Base-by-base conservation (phyloP, 2,329 filamentous ascomycete species). In the Grosmannia clavigera region DNA sequence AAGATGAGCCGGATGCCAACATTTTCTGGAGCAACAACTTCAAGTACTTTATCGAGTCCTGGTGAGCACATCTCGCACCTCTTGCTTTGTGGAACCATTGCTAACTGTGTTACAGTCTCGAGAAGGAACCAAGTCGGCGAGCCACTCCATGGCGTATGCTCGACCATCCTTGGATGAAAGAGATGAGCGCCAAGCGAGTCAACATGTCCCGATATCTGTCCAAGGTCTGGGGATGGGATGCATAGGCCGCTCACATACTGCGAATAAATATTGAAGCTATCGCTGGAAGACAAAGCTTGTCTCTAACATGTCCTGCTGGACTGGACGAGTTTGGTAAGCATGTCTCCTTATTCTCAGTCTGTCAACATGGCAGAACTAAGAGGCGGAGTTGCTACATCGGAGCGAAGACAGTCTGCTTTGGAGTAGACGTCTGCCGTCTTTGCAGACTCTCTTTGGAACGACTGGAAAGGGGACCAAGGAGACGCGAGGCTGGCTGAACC, bases 31-130 rank as follows among this genome's bases (percentile, higher is more conserved):
- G 89, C 67, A 89, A 95, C 67, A 95, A 89, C 70, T 97, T 99
- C 75, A 99, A 99, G 73, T 96, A 96, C 72, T 99, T 99, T 68
- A 96, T 99, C 68, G 92, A 96, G 75, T 96, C 92, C 83, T 97
- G 94, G 92, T 97, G 82, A 71, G 90, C 48, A 48, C 38, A 35
- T 53, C 43, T 2, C 14, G n/a, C 27, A 25, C 6, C 16, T 22
- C 33, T 27, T 40, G 57, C 61, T 6, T n/a, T 46, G 19, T n/a
- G 43, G 19, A n/a, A n/a, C 43, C 22, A n/a, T 5, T n/a, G 43
- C 43, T 46, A 46, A 46, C 43, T 10, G 40, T 66, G 65, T 62
- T 33, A 5, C 53, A 97, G 94, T 76, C 81, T 99, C 61, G 94
- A 99, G 73, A 99, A 99, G 75, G 90, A 96, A 67, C 86, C 90